Evolutionary conservation across 768 basidiomycete genomes (phyloP).

Genomic region (Suillus weaverae): DNA sequence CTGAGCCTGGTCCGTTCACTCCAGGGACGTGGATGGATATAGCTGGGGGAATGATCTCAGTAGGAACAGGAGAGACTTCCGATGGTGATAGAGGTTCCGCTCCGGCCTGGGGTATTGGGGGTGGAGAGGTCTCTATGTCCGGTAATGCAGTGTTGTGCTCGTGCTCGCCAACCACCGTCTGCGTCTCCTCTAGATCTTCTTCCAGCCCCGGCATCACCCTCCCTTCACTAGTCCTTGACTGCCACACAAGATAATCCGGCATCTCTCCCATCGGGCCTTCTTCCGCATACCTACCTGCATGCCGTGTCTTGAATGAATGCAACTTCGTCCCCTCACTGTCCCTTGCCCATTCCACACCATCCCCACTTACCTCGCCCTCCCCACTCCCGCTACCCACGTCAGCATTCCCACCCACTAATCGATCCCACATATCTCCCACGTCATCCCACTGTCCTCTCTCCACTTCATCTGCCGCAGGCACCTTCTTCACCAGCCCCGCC

Average conservation of each 20-base stretch:
- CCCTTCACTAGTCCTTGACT: not conserved
- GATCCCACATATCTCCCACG: slow-evolving; percentile 56
- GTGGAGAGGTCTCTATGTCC: slow-evolving; percentile 2
- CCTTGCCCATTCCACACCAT: slow-evolving; percentile 55
- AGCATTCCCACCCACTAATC: slow-evolving; percentile 31
- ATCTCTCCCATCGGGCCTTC: slow-evolving; percentile 48
- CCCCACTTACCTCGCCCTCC: slow-evolving; percentile 13
- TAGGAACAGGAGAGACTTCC: not conserved
- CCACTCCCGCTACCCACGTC: slow-evolving; percentile 14
- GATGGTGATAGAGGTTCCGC: slow-evolving; percentile 6
- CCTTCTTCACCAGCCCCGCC: slow-evolving; percentile 55
- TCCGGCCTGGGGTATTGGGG: not conserved
- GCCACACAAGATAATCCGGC: slow-evolving; percentile 27
- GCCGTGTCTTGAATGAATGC: slow-evolving; percentile 24
- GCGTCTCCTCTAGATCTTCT: slow-evolving; percentile 4
- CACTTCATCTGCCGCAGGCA: slow-evolving; percentile 28
- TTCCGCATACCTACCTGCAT: slow-evolving; percentile 16
- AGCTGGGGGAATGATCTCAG: not conserved
- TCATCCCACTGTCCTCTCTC: slow-evolving; percentile 48
- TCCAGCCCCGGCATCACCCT: not conserved
- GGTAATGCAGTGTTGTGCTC: slow-evolving; percentile 8
- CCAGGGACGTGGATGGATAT: not conserved
- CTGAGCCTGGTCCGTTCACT: slow-evolving; percentile 32
- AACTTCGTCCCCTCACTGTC: slow-evolving; percentile 41
- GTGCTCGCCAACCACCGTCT: slow-evolving; percentile 9